Conservation (phyloP, 2,329 filamentous ascomycete species). For the Aureobasidium sp. region DNA sequence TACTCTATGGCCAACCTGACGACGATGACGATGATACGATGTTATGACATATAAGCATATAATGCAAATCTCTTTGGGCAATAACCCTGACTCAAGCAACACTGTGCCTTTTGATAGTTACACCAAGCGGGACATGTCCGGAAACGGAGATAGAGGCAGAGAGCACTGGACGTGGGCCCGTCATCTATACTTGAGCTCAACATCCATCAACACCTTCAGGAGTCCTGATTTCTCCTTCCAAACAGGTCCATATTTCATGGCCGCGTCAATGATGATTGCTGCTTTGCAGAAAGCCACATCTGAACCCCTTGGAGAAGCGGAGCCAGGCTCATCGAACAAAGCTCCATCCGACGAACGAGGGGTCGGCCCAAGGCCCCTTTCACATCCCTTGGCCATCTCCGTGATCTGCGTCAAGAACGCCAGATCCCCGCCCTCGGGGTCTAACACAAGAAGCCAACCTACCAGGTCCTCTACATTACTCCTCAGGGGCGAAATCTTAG, state of each 20-base stretch:
- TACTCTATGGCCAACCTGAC: conserved; percentile 66
- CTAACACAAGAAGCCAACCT: background rate
- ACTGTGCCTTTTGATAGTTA: background rate
- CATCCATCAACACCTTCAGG: background rate
- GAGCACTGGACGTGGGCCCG: no score
- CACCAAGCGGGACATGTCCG: no score
- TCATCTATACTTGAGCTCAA: background rate
- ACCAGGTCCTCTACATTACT: background rate
- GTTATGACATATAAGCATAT: background rate
- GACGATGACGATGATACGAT: conserved; percentile 2
- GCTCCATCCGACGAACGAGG: background rate
- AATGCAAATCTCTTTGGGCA: background rate
- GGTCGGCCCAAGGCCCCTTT: background rate
- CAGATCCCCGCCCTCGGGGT: background rate
- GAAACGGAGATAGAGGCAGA: no score
- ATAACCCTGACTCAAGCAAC: background rate
- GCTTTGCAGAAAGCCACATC: background rate
- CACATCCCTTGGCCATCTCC: background rate
- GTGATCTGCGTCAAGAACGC: background rate
- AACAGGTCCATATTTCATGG: background rate
- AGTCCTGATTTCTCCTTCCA: background rate
- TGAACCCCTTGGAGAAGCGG: no score
- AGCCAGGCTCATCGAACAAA: background rate
- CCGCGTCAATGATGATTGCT: background rate
- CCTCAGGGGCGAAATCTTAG: background rate